Evolutionary conservation across 164 flowering plant species (phyloP), one percentile per base, ranked within the genome.

Genomic region (Chloranthus sessilifolius): DNA sequence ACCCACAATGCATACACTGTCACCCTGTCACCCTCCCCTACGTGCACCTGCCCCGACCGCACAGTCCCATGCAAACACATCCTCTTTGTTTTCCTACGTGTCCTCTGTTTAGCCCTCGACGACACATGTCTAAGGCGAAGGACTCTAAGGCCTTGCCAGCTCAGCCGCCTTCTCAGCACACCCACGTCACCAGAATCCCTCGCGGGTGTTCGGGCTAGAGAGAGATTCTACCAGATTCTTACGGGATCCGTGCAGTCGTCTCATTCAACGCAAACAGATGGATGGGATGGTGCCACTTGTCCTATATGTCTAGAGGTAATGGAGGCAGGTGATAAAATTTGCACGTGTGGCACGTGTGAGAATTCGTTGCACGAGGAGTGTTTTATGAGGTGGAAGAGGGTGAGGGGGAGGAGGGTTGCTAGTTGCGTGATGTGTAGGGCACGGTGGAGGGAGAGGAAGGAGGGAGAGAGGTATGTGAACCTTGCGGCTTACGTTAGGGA

Each of bases 21-120:
- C 21, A 63, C 72, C 16, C 25, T 92, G 25, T 66, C 88, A 9
- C 5, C 70, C 54, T 26, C 71, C 45, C 89, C 83, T 0, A 53
- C 78, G 0, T 92, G 99, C 71, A 69, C 87, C 1, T 92, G 99
- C 74, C 97, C 95, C 0, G 99, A 92, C 61, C 76, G 75, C 7
- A 64, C 74, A 7, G 52, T 50, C 31, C 96, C 95, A 0, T 88
- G 99, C 74, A 92, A 92, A 52, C 99, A 92, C 75, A 83, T 88
- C 7, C 67, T 92, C 20, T 92, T 88, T 44, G 81, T 86, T 39
- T 56, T 73, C 28, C 71, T 92, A 22, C 76, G 80, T 7, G 95
- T 75, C 2, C 72, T 92, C 15, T 74, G 81, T 20, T 37, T 86
- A 39, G 50, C 95, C 12, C 56, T 67, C 1, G 74, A 76, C 35